A percentile compares a stretch with the other conserved stretches of the same genome.
Evolutionary conservation across 2,329 filamentous ascomycete genomes (phyloP).

Genomic region (Exophiala viscosa): DNA sequence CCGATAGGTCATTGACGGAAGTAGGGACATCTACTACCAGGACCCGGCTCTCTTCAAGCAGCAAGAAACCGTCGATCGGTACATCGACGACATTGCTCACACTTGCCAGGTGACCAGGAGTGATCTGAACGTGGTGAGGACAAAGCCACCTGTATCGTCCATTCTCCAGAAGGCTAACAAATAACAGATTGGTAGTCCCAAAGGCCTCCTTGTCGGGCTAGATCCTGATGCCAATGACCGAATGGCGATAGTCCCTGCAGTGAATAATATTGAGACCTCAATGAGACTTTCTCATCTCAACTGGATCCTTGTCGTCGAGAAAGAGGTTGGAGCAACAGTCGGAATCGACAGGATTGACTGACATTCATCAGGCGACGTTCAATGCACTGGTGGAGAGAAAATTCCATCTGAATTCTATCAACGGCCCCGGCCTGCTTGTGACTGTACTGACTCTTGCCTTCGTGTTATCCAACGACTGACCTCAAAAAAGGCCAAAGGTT

Average conservation of each 20-base stretch:
- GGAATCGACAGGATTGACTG: constrained; percentile 4
- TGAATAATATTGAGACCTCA: constrained; percentile 1
- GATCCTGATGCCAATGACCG: not conserved
- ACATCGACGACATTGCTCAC: constrained; percentile 59
- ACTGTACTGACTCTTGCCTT: constrained; percentile 43
- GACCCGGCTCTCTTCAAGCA: constrained; percentile 58
- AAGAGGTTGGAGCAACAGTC: constrained; percentile 49
- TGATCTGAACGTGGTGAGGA: constrained; percentile 55
- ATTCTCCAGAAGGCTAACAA: too few species aligned
- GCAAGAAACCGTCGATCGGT: constrained; percentile 55
- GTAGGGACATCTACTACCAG: constrained; percentile 61
- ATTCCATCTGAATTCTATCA: constrained; percentile 42
- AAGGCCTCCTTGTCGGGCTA: constrained; percentile 42
- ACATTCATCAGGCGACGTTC: constrained; percentile 52
- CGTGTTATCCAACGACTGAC: not conserved
- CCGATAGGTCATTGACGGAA: constrained; percentile 2
- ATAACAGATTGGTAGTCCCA: constrained; percentile 40
- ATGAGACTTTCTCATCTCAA: constrained; percentile 37
- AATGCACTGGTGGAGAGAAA: constrained; percentile 50
- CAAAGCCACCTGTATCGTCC: too few species aligned
- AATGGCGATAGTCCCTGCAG: constrained; percentile 11
- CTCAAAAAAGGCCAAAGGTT: constrained; percentile 56
- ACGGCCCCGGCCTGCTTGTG: constrained; percentile 51
- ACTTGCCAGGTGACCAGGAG: constrained; percentile 56
- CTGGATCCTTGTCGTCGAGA: constrained; percentile 63